Evolutionary conservation across 2,329 filamentous ascomycete genomes (phyloP), one percentile per base, ranked within the genome.

Genomic region (Pseudocercospora macadamiae): DNA sequence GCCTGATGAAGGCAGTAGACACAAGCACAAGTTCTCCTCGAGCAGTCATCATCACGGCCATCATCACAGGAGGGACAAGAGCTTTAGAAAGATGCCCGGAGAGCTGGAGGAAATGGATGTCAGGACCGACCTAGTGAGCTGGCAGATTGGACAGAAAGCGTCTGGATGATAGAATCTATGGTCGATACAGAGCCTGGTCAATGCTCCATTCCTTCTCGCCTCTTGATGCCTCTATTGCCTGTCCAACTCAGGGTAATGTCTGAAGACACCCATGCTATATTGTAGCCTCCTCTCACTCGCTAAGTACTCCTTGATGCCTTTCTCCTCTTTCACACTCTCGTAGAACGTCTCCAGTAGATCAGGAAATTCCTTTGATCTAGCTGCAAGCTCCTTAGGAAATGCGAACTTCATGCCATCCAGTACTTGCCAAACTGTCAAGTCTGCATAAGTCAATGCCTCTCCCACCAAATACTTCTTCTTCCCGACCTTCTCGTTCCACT

Each of bases 221-320:
- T 16, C 34, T n/a, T 34, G 9, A 48, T 48, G 48, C 26, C 10
- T 34, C 5, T 54, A 77, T 61, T 80, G 74, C 59, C 78, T 71
- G 60, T 93, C 89, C 51, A 93, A 73, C 76, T 93, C 89, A 2
- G 85, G 81, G 68, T 93, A 93, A 67, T 89, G 78, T 32, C 90
- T 80, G 71, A 86, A 93, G 42, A 93, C 82, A 1, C 89, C 89
- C 61, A 81, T 74, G 0, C 78, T 76, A 70, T 90, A 93, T 52
- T 80, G 73, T 68, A 82, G 70, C 37, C 89, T 79, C 62, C 86
- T 81, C 2, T 85, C 80, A 72, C 89, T 92, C 18, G 74, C 80
- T 52, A 93, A 73, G 70, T 93, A 93, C 42, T 78, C 82, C 75
- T 86, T 87, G 67, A 93, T 81, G 37, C 81, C 85, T 16, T 84